Base-by-base conservation (phyloP, 768 basidiomycete genomes). In the Leccinum uliginosum region DNA sequence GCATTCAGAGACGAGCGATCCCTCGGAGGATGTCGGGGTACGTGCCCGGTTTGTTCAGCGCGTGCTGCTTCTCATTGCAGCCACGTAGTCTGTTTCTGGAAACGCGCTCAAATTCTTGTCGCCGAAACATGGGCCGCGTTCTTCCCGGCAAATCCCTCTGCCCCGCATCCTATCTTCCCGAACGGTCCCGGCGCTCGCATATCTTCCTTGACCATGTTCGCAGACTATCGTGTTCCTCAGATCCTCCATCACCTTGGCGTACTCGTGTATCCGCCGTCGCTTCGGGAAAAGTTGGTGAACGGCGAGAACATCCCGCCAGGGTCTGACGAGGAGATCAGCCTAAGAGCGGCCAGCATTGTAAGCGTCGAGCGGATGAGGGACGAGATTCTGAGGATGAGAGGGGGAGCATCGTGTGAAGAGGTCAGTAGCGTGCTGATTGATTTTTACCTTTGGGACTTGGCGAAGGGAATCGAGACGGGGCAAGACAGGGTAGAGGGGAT, bases 111-210 rank as follows among this genome's bases (percentile, higher is more conserved):
- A 62, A 96, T 96, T 55, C 79, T 95, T 38, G 87, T 94, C 30
- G 93, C 93, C 1, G 93, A 96, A 67, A 85, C 84, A 0, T 94
- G 91, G 93, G 93, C 93, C 2, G 92, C 93, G 3, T 93, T 94
- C 76, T 89, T 87, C 69, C 91, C 91, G 1, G 65, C 73, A 4
- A 70, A 76, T 3, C 57, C 59, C 73, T 11, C 72, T 7, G 55
- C 68, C 7, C 63, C 75, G 0, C 92, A 94, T 68, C 92, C 91
- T 3, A 73, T 93, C 44, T 91, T 94, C 72, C 86, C 87, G 3
- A 75, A 78, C 15, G 52, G 63, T 7, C 67, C 67, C 10, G 86
- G 85, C 5, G 75, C 85, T 19, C 76, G 77, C 35, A 89, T 93
- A 59, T 77, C 81, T 50, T 74, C 84, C 50, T 80, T 95, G 11